Percentiles rank a stretch among this genome's conserved stretches.
These are phyloP conservation scores for Glycine latifolia DNA, from an alignment of 306 rosid genomes.

Conservation along the genomic window DNA sequence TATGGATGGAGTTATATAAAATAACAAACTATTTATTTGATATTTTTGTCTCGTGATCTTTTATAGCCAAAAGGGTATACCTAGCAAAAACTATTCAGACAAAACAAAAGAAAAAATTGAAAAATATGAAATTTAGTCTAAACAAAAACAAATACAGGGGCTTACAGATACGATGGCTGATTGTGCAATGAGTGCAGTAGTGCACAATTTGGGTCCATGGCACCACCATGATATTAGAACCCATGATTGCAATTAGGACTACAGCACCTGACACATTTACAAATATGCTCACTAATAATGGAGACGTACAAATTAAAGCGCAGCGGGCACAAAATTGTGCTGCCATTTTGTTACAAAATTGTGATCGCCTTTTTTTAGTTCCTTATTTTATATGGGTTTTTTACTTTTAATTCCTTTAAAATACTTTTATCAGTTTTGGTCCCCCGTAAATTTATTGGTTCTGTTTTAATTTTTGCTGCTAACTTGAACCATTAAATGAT, in stretches of 20 bases:
- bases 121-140: not conserved
- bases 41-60: not conserved
- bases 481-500: too few species aligned
- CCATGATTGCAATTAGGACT: conserved; percentile 47
- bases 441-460: too few species aligned
- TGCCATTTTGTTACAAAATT: too few species aligned
- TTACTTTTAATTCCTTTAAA: too few species aligned
- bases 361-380: too few species aligned
- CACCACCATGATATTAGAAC: conserved; percentile 36
- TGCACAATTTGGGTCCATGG: conserved; percentile 39
- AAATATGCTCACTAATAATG: conserved; percentile 4
- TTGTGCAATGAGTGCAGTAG: conserved; percentile 2
- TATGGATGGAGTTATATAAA: not conserved
- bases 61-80: not conserved
- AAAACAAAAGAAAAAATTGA: not conserved
- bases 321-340: not conserved
- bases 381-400: too few species aligned
- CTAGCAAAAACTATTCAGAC: not conserved
- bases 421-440: too few species aligned
- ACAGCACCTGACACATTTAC: conserved; percentile 14
- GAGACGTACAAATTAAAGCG: not conserved
- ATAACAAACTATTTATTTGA: not conserved
- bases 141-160: conserved; percentile 5
- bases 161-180: not conserved
- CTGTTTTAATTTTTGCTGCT: too few species aligned